Evolutionary conservation across 2,329 filamentous ascomycete species (phyloP).

Genomic region (Trichoderma semiorbis): DNA sequence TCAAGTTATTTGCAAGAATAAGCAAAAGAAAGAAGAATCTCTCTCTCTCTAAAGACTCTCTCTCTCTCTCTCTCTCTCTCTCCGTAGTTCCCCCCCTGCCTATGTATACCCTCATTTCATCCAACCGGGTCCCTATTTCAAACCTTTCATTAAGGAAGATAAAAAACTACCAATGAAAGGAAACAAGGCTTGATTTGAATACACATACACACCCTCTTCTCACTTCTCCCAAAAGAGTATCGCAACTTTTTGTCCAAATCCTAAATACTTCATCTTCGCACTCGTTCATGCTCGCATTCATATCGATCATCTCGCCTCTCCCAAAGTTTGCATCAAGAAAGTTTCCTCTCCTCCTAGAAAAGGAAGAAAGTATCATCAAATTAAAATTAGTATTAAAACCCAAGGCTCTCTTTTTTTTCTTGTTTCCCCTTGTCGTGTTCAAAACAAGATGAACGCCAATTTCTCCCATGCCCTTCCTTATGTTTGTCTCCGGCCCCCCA

Average conservation of each 20-base stretch:
- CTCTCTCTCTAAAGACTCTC: not conserved
- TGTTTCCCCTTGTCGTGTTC: not conserved
- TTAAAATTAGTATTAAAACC: conserved; percentile 15
- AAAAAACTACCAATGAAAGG: not conserved
- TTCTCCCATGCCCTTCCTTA: not conserved
- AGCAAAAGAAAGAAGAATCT: not conserved
- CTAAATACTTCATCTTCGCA: not conserved
- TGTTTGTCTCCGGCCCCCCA: too few species aligned
- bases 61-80: not conserved
- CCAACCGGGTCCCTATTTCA: not conserved
- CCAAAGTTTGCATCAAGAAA: not conserved
- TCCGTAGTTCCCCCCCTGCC: not conserved
- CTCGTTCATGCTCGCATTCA: not conserved
- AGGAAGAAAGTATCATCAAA: not conserved
- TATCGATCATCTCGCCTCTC: not conserved
- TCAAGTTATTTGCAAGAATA: not conserved
- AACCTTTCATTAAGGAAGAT: not conserved
- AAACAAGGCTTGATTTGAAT: not conserved
- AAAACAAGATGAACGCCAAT: not conserved
- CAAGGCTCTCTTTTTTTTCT: not conserved
- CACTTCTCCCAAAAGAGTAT: not conserved
- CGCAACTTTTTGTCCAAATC: not conserved
- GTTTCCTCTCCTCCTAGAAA: not conserved
- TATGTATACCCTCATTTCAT: not conserved
- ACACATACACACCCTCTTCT: not conserved